Evolutionary conservation across 306 rosid genomes (phyloP), one percentile per base, ranked within the genome.

Genomic region (Astragalus glycyphyllos): DNA sequence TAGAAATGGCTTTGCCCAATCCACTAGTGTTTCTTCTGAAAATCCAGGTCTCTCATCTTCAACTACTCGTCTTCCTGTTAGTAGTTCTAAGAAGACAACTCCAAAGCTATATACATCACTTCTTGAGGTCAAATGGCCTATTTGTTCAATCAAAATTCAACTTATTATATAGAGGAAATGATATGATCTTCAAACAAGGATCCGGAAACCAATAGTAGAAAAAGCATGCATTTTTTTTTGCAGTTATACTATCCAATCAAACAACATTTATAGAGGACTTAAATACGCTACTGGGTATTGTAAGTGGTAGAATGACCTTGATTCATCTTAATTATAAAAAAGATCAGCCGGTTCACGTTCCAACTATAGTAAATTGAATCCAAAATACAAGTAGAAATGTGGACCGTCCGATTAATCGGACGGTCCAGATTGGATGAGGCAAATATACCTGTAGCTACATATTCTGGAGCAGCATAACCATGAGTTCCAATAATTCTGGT

Each of bases 401-500:
- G n/a, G n/a, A n/a, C n/a, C n/a, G n/a, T n/a, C n/a, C n/a, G n/a
- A n/a, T n/a, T n/a, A n/a, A n/a, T n/a, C n/a, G n/a, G n/a, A 23
- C 29, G 29, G 29, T 23, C 29, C 2, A 23, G 29, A 23, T 23
- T 23, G 29, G 29, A 61, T 38, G 58, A 71, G 51, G 67, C 41
- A 67, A 56, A 76, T 72, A 47, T 63, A 93, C 98, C 98, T 79
- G 98, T 90, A 31, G 97, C 96, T 55, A 90, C 89, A 71, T 94
- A 94, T 75, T 94, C 98, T 8, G 98, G 98, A 12, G 98, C 98
- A 42, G 98, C 98, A 53, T 94, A 94, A 66, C 98, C 98, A 69
- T 81, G 88, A 32, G 98, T 90, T 80, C 97, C 97, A 45, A 94
- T 81, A 31, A 94, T 75, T 84, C 97, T 69, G 68, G 98, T 94